A percentile compares a stretch with the other conserved stretches of the same genome.
phyloP scores from a whole-genome alignment of 2,329 filamentous ascomycete genomes.

The Diaporthe destruens region DNA sequence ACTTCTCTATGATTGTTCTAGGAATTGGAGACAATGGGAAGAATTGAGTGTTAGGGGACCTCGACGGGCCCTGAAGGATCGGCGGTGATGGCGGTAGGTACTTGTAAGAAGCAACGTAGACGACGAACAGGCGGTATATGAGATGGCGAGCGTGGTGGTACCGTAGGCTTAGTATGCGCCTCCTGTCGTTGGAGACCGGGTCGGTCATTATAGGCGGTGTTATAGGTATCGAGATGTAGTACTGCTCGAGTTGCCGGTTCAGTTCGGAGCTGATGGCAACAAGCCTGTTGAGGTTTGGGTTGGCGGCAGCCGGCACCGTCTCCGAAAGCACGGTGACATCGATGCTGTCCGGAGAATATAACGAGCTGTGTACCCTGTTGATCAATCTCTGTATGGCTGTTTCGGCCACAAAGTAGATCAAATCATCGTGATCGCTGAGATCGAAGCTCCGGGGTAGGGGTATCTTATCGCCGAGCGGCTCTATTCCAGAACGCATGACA shows the following conservation, averaged over 20 bases:
- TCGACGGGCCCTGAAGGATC: constrained; percentile 17
- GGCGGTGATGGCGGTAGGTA: constrained; percentile 38
- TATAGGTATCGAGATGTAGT: constrained; percentile 54
- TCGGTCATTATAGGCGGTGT: constrained; percentile 69
- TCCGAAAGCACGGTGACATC: constrained; percentile 44
- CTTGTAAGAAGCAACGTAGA: constrained; percentile 47
- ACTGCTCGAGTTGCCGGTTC: constrained; percentile 54
- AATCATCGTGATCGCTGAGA: constrained; percentile 50
- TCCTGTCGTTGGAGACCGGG: constrained; percentile 70
- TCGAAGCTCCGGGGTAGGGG: constrained; percentile 51
- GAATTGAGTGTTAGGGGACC: constrained; percentile 13
- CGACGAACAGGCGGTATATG: constrained; percentile 73
- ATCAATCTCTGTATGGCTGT: constrained; percentile 56
- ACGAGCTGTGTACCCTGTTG: constrained; percentile 57
- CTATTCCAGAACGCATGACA: constrained; percentile 52
- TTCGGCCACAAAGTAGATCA: constrained; percentile 57
- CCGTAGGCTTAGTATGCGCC: constrained; percentile 76
- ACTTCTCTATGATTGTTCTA: constrained; percentile 51
- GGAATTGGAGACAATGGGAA: constrained; percentile 37
- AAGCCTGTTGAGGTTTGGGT: constrained; percentile 48
- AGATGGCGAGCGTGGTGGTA: constrained; percentile 80
- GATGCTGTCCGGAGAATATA: constrained; percentile 52
- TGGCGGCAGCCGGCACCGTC: constrained; percentile 44
- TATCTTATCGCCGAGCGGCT: constrained; percentile 53
- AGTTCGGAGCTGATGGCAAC: constrained; percentile 52